Base-by-base conservation (phyloP, 2,329 filamentous ascomycete genomes). In the Paradendryphiella salina region DNA sequence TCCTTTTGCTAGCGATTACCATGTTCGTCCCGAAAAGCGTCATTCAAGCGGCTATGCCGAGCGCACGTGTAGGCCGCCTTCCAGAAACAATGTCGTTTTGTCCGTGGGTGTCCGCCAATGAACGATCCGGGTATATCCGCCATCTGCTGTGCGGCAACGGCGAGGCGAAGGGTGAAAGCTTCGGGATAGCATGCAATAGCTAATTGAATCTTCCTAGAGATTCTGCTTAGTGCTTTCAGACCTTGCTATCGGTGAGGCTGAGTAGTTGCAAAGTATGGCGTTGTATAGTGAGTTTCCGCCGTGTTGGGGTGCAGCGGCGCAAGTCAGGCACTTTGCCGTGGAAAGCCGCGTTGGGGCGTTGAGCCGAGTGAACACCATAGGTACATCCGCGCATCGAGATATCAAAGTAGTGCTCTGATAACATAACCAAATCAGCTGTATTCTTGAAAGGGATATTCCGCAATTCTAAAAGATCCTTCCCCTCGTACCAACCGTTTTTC, bases 1-100 rank as follows among this genome's bases (percentile, higher is more conserved):
- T 37, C 39, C 51, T 53, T 44, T 52, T 52, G 31, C 41, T 41
- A 44, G 46, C 47, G 44, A 57, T 54, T 48, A 36, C 50, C 46
- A 58, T 40, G 47, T 57, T 51, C 44, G 56, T 48, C 41, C 50
- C 33, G 50, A 11, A 43, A 41, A 55, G 50, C 61, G 63, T 62
- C 58, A 63, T 64, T 46, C 46, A 35, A 29, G 32, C 35, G 29
- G 58, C 62, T 66, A 62, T 63, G 61, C 63, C 63, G 61, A 66
- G 63, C 57, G 57, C 61, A 64, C 61, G 56, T 61, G 60, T 47
- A 35, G 13, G 48, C 50, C 41, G 48, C 53, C 47, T 56, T 48
- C 21, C 61, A 56, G 48, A 48, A 61, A 49, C 38, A 57, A 50
- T 28, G 14, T 14, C 23, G 15, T 8, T 41, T 46, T 54, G 51